A percentile compares a stretch with the other conserved stretches of the same genome.
These are phyloP conservation scores for Guyanaporus albipodus DNA, from an alignment of 768 basidiomycete genomes.

Conservation along the genomic window DNA sequence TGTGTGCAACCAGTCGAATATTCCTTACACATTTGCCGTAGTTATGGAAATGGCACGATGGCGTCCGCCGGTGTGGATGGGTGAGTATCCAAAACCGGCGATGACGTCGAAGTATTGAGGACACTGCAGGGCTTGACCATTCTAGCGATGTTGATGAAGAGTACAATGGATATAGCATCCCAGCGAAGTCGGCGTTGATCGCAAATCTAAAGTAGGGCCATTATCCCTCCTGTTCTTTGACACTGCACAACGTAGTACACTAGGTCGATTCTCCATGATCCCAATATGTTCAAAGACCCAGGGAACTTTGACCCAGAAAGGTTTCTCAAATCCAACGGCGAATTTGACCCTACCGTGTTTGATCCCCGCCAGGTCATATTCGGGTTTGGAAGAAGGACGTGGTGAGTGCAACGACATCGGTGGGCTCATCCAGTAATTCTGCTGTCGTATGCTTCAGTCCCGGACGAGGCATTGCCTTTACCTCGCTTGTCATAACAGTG, in stretches of 20 bases:
- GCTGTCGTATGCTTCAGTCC: constrained; percentile 1
- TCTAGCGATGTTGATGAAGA: constrained; percentile 1
- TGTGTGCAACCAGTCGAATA: neutral
- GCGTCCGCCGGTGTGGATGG: constrained; percentile 9
- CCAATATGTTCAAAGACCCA: neutral
- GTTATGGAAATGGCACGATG: constrained; percentile 7
- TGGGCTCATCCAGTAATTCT: no score
- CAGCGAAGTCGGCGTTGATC: constrained; percentile 2
- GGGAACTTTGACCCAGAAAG: neutral
- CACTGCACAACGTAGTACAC: no score
- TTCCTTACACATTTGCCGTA: constrained; percentile 3
- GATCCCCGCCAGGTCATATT: constrained; percentile 5
- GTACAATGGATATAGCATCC: constrained; percentile 3
- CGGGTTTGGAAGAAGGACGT: constrained; percentile 6
- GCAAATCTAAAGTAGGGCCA: constrained; percentile 3
- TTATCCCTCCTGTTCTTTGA: no score
- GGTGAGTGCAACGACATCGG: no score
- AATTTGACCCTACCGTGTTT: constrained; percentile 1
- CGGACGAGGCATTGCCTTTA: constrained; percentile 3
- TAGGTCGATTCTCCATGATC: constrained; percentile 3
- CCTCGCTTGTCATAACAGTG: constrained; percentile 1
- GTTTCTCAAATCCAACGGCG: neutral
- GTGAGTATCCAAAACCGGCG: neutral
- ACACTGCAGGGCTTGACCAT: constrained; percentile 1
- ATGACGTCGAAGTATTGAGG: neutral